Evolutionary conservation across 352 stramenopile species (phyloP), one percentile per base, ranked within the genome.

Genomic region (Phytophthora citricola): DNA sequence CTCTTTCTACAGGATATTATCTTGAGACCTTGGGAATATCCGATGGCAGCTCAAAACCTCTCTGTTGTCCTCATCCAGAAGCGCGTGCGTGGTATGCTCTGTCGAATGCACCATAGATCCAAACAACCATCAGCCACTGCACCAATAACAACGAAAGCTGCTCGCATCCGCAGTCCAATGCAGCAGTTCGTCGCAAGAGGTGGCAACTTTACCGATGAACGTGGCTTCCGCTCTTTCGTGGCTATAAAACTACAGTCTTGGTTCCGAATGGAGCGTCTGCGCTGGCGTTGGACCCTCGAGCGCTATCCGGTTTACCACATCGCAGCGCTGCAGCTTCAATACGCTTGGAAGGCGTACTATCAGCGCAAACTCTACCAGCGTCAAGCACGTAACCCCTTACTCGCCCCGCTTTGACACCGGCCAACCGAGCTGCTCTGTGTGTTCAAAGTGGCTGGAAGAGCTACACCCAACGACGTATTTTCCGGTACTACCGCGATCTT

Each of bases 241-340:
- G 81, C 77, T 3, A 85, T 70, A 5, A 65, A 71, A 9, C 53
- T 95, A 11, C 84, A 94, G 49, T 79, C 85, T 17, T 95, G 87
- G 87, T 90, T 86, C 43, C 74, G 80, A n/a, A 91, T 79, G 59
- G 58, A 85, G 55, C 46, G 63, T 15, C 57, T 76, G 6, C 77
- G 67, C 20, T 90, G 78, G 75, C 41, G 66, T 27, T 85, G 78
- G 54, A 63, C 49, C 12, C 64, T 89, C 36, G 63, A 90, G 48
- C 73, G 78, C 11, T 90, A 87, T 34, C 71, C 83, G 0, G 45
- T 96, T 32, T 97, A 96, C 59, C 84, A 94, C 64, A 95, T 97
- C 39, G 89, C 90, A 0, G 90, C 90, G 5, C 63, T 95, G 47
- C 83, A 97, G 56, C 85, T 97, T 20, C 85, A 94, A 60, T 87